Conservation (phyloP, 108 stramenopile genomes). For the Epipyxis sp. region DNA sequence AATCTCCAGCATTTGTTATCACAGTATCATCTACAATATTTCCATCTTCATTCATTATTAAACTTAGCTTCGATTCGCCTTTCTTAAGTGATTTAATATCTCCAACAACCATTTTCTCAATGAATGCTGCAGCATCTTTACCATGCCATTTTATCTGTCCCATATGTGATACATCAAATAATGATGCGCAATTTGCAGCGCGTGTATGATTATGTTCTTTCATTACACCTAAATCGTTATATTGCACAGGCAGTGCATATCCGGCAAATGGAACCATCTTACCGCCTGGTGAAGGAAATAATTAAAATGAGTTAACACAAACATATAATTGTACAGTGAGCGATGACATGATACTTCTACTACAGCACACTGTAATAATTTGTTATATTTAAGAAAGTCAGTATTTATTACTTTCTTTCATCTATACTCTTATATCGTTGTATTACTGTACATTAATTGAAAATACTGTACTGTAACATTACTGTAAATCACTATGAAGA, state of each 20-base stretch:
- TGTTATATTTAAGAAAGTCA: no score
- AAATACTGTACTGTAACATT: no score
- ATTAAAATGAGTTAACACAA: no score
- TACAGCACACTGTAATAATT: no score
- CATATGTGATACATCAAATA: slow-evolving; percentile 99
- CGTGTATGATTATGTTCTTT: slow-evolving; percentile 92
- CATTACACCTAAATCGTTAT: slow-evolving; percentile 87
- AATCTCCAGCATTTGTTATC: slow-evolving; percentile 81
- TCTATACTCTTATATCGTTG: no score
- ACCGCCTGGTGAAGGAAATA: no score
- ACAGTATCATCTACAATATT: slow-evolving; percentile 97
- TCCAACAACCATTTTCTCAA: slow-evolving; percentile 84
- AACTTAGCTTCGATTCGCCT: slow-evolving; percentile 69
- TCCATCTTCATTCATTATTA: slow-evolving; percentile 85
- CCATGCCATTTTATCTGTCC: slow-evolving; percentile 92
- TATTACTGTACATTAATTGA: no score
- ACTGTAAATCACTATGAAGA: no score
- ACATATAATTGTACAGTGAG: no score
- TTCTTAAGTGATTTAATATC: slow-evolving; percentile 73
- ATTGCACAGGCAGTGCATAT: slow-evolving; percentile 95
- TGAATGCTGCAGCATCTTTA: slow-evolving; percentile 75
- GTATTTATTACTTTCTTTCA: no score
- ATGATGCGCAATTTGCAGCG: slow-evolving; percentile 63
- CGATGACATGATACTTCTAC: no score
- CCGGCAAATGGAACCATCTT: slow-evolving; percentile 98